Evolutionary conservation across 148 eudicot species (phyloP).

Genomic region (Fallopia convolvulus): DNA sequence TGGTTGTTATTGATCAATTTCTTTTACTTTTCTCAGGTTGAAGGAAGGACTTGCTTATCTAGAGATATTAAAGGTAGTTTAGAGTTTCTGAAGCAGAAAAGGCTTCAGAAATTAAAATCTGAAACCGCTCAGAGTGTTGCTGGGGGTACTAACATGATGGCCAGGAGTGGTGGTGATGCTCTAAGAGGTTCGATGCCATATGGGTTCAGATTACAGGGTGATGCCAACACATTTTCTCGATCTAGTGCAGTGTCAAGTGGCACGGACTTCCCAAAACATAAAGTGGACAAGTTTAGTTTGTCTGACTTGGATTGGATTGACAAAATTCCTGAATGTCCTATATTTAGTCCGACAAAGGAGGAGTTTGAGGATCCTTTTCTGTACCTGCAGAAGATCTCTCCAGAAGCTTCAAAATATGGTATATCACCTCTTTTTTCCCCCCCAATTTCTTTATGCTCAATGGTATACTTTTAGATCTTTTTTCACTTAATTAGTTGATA

Average conservation of each 20-base stretch:
- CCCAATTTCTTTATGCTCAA: neutral
- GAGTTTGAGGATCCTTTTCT: constrained; percentile 92
- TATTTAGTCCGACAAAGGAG: constrained; percentile 59
- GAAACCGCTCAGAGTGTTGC: constrained; percentile 25
- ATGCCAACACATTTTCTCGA: constrained; percentile 22
- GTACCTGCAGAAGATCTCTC: constrained; percentile 82
- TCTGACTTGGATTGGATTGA: constrained; percentile 67
- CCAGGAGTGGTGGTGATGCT: constrained; percentile 74
- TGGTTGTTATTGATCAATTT: neutral
- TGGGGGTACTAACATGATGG: constrained; percentile 32
- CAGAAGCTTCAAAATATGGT: constrained; percentile 94
- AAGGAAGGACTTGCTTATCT: constrained; percentile 64
- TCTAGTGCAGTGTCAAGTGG: constrained; percentile 28
- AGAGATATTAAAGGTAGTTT: constrained; percentile 59
- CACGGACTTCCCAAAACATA: constrained; percentile 36
- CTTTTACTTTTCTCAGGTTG: constrained; percentile 49
- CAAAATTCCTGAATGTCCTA: constrained; percentile 76
- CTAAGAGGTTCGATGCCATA: constrained; percentile 62
- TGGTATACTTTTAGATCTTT: neutral
- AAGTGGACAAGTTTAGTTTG: constrained; percentile 50
- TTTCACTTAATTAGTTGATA: neutral
- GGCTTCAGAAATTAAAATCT: constrained; percentile 63
- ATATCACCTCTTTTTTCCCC: neutral
- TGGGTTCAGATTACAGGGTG: constrained; percentile 28
- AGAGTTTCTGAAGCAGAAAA: constrained; percentile 75